Base-by-base conservation (phyloP, 228 moss, liverwort and hornwort genomes). In the Sphagnum magellanicum region DNA sequence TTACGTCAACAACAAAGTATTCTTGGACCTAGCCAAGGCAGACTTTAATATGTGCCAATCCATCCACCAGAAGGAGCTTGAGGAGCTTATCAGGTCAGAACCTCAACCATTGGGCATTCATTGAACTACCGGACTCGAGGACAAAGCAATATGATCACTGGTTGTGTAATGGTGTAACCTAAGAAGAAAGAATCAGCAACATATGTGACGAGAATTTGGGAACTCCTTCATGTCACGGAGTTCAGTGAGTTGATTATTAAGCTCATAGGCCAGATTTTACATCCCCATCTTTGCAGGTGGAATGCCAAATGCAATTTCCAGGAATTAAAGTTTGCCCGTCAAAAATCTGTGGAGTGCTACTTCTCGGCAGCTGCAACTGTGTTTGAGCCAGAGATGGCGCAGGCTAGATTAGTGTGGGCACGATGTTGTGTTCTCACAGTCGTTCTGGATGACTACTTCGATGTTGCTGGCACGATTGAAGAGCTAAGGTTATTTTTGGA, bases 21-120 rank as follows among this genome's bases (percentile, higher is more conserved):
- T 90, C 6, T 68, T 91, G 32, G 78, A 67, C 49, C 78, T 92
- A 10, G 95, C 95, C 48, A 84, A 83, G 52, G 89, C 82, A 2
- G 95, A 92, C 66, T 95, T 89, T 77, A 92, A 89, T 65, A 6
- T 75, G n/a, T 90, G 89, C 53, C 92, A 92, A 58, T 4, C 70
- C 4, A 66, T 77, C 3, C 74, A 87, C 66, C 78, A 68, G 67
- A 60, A 63, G 67, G 87, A 87, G 75, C 69, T 87, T 2, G 76
- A 87, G 61, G 71, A 83, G 14, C 60, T 83, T 47, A 66, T 78
- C 11, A 70, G 72, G 74, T 74, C 47, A 5, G n/a, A 14, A 49
- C 15, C 32, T 15, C 48, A 32, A 13, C 0, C 53, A 5, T 53
- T 10, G 4, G 53, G 16, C 13, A 14, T 16, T 60, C 60, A 14